Conservation (phyloP, 2,329 filamentous ascomycete species). For the Phyllosticta citribraziliensis region DNA sequence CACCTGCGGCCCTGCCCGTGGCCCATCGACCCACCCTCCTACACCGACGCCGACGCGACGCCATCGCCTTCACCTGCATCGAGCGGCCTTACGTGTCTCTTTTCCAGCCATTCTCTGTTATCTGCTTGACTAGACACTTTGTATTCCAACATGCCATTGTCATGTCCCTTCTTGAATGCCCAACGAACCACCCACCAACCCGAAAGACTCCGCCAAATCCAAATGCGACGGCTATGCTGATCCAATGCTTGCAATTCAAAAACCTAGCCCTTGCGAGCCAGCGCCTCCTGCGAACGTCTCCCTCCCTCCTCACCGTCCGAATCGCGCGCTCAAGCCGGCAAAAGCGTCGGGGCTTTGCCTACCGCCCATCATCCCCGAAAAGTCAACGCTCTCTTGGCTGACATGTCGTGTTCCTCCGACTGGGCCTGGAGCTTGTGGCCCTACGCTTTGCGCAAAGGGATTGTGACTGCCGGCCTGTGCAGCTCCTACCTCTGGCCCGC, state of each 20-base stretch:
- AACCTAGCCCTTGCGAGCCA: background rate
- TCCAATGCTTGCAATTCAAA: background rate
- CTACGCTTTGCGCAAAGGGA: conserved; percentile 37
- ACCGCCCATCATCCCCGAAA: conserved; percentile 52
- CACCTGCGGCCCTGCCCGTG: background rate
- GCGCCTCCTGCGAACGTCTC: background rate
- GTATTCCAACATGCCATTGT: background rate
- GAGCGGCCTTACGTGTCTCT: background rate
- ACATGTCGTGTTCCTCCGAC: conserved; percentile 31
- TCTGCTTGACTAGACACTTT: background rate
- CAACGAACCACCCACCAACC: background rate
- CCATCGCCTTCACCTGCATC: background rate
- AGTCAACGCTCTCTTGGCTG: conserved; percentile 62
- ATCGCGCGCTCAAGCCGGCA: conserved; percentile 56
- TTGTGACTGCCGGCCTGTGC: conserved; percentile 41
- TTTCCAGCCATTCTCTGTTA: background rate
- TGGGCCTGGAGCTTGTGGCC: conserved; percentile 13
- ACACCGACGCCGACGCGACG: too few species aligned
- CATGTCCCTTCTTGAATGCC: background rate
- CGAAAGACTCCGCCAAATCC: background rate
- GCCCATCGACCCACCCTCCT: background rate
- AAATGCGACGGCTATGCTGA: background rate
- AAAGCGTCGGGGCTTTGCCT: conserved; percentile 74
- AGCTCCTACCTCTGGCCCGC: conserved; percentile 4
- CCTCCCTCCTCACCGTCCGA: background rate